Percentiles rank a stretch among this genome's conserved stretches.
These are phyloP conservation scores for Metarhizium robertsii DNA, from an alignment of 2,329 filamentous ascomycete species.

Conservation along the genomic window DNA sequence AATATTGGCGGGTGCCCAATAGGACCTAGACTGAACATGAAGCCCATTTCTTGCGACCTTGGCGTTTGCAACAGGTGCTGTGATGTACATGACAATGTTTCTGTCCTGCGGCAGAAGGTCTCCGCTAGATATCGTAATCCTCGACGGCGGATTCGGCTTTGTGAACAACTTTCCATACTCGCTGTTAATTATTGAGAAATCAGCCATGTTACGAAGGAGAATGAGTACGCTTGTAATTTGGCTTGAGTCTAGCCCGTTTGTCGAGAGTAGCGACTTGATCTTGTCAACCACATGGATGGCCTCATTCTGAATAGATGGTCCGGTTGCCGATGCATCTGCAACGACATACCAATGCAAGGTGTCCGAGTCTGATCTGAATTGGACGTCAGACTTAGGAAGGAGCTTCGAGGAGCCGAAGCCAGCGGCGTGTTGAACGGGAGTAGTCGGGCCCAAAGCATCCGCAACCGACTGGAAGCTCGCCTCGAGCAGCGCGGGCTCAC, in stretches of 20 bases:
- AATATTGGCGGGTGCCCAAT: conserved; percentile 98
- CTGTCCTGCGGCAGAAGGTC: conserved; percentile 49
- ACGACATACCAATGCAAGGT: conserved; percentile 30
- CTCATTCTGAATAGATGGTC: conserved; percentile 34
- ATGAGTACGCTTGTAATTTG: conserved; percentile 51
- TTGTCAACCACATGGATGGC: conserved; percentile 36
- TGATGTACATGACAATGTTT: conserved; percentile 51
- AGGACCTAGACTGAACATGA: conserved; percentile 87
- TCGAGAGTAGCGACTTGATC: conserved; percentile 30
- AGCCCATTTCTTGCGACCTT: conserved; percentile 46
- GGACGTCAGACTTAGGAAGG: not conserved
- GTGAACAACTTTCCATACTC: conserved; percentile 69
- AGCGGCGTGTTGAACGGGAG: no score
- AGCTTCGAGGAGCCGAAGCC: not conserved
- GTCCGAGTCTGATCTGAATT: conserved; percentile 10
- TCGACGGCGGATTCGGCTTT: conserved; percentile 71
- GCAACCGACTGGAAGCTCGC: conserved; percentile 40
- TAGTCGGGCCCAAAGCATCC: conserved; percentile 16
- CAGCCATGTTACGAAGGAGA: conserved; percentile 67
- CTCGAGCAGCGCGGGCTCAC: conserved; percentile 60
- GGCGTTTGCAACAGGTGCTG: conserved; percentile 23
- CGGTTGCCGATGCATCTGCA: conserved; percentile 13
- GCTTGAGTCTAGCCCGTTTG: conserved; percentile 17
- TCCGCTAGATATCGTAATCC: conserved; percentile 76
- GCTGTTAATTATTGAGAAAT: conserved; percentile 67